phyloP scores from a whole-genome alignment of 257 asterid species.

The Ballota nigra region DNA sequence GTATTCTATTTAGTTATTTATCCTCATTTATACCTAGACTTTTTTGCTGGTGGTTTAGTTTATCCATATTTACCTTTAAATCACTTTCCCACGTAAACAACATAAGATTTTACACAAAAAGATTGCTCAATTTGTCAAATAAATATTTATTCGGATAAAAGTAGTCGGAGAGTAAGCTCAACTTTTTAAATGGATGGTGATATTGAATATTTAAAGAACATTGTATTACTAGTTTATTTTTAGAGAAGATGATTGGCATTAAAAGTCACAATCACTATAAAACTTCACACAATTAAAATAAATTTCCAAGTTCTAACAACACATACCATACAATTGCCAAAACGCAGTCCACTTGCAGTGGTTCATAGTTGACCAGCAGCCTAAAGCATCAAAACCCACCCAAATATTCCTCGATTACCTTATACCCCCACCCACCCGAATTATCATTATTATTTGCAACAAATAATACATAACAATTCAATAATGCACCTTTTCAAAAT shows the following conservation, averaged over 20 bases:
- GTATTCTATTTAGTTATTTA: too few relatives aligned
- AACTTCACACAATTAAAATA: not conserved
- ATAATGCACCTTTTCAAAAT: too few relatives aligned
- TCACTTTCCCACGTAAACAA: not conserved
- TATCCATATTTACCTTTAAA: not conserved
- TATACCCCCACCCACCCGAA: slow-evolving; percentile 11
- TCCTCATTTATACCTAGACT: not conserved
- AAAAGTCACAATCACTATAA: not conserved
- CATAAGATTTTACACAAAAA: too few relatives aligned
- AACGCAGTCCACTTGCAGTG: slow-evolving; percentile 2
- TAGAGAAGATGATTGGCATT: not conserved
- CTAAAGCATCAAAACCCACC: slow-evolving; percentile 22
- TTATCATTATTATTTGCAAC: slow-evolving; percentile 8
- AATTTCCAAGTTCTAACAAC: not conserved
- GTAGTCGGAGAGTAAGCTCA: not conserved
- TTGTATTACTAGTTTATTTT: too few relatives aligned
- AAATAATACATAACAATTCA: not conserved
- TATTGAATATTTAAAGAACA: not conserved
- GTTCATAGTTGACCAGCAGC: slow-evolving; percentile 32
- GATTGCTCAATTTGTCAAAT: not conserved
- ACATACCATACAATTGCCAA: not conserved
- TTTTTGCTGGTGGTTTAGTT: not conserved
- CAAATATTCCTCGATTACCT: not conserved
- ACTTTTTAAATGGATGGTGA: not conserved
- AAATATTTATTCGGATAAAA: too few relatives aligned